Conservation (phyloP, 2,329 filamentous ascomycete species). For the Trichoderma citrinoviride region DNA sequence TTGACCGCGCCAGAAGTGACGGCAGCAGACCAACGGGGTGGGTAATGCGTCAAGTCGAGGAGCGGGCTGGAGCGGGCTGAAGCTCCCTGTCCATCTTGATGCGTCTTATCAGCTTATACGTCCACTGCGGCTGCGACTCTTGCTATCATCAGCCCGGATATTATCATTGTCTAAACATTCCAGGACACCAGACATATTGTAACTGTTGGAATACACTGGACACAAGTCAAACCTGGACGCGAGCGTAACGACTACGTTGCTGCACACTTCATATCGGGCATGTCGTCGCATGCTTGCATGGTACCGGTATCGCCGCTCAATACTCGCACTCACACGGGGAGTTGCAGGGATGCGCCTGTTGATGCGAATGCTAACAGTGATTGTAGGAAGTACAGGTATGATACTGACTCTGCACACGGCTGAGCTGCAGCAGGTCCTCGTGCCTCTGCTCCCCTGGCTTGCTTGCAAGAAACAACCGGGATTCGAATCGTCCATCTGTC, state of each 20-base stretch:
- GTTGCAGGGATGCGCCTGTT: slow-evolving; percentile 5
- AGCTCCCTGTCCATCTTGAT: neutral
- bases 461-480: neutral
- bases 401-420: neutral
- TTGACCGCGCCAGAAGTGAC: neutral
- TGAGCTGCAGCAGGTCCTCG: neutral
- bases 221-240: too few species aligned
- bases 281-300: neutral
- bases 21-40: neutral
- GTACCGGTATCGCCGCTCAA: neutral
- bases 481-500: neutral
- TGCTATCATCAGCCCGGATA: neutral
- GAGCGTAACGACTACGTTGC: too few species aligned
- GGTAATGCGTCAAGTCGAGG: neutral
- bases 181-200: too few species aligned
- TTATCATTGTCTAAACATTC: neutral
- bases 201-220: too few species aligned
- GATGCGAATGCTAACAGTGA: neutral
- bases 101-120: slow-evolving; percentile 7
- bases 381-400: neutral
- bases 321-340: neutral
- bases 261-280: neutral
- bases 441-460: neutral
- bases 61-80: neutral
- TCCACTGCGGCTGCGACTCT: neutral